Percentiles rank a stretch among this genome's conserved stretches.
Evolutionary conservation across 169 alveolate species (phyloP).

Genomic region (Plasmodium gonderi): DNA sequence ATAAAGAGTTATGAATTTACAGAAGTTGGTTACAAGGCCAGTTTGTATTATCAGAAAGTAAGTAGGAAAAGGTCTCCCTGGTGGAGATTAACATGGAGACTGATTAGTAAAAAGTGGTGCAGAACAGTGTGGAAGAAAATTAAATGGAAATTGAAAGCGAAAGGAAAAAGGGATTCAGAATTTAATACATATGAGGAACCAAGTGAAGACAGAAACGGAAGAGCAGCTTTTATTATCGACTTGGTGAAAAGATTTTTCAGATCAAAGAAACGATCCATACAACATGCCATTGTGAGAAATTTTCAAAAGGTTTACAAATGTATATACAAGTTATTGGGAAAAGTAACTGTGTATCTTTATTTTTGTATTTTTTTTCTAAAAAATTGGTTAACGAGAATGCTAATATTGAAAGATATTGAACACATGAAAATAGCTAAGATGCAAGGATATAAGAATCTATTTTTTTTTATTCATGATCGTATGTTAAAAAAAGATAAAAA

Average conservation of each 20-base stretch:
- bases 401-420: conserved; percentile 60
- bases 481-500: background rate
- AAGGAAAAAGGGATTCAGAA: background rate
- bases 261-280: background rate
- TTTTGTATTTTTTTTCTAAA: conserved; percentile 53
- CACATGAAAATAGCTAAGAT: conserved; percentile 68
- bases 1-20: conserved; percentile 61
- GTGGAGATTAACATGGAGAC: background rate
- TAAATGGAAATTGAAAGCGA: background rate
- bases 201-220: background rate
- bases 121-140: too few relatives aligned
- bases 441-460: conserved; percentile 63
- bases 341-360: background rate
- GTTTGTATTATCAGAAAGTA: conserved; percentile 7
- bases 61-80: background rate
- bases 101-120: background rate
- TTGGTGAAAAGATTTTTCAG: background rate
- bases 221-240: background rate
- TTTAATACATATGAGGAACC: background rate
- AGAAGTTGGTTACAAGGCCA: conserved; percentile 47
- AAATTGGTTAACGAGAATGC: conserved; percentile 57
- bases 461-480: conserved; percentile 60
- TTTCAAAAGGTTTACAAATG: background rate
- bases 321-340: background rate
- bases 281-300: background rate